Percentiles rank a stretch among this genome's conserved stretches.
phyloP scores from a whole-genome alignment of 345 rosid genomes.

The Euphorbia lathyris region DNA sequence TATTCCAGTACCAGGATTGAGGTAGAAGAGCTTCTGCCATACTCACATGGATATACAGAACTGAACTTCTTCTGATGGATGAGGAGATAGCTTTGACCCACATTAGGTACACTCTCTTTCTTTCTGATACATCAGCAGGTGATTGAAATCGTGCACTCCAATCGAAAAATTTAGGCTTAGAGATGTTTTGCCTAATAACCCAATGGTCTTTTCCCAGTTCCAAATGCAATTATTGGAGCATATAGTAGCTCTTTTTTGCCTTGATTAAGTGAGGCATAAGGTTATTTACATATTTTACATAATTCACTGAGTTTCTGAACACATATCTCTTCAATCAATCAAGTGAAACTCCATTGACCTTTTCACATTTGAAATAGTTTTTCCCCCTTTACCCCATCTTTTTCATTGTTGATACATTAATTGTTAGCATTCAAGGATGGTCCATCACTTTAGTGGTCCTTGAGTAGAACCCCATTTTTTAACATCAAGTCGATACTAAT shows the following conservation, averaged over 20 bases:
- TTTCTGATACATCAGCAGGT: not conserved
- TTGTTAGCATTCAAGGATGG: slow-evolving; percentile 20
- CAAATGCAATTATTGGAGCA: not conserved
- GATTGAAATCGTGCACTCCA: not conserved
- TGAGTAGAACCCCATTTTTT: slow-evolving; percentile 12
- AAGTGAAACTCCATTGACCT: slow-evolving; percentile 19
- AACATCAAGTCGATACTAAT: slow-evolving; percentile 20
- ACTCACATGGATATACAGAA: slow-evolving; percentile 86
- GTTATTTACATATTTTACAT: slow-evolving; percentile 11
- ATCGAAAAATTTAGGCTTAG: not conserved
- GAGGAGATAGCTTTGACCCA: slow-evolving; percentile 7
- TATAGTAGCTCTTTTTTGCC: not conserved
- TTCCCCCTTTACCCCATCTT: slow-evolving; percentile 14
- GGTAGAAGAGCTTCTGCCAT: slow-evolving; percentile 93
- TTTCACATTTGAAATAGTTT: slow-evolving; percentile 8
- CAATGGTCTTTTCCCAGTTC: not conserved
- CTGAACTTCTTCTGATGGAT: slow-evolving; percentile 71
- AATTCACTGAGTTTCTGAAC: slow-evolving; percentile 16
- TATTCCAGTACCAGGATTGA: slow-evolving; percentile 69
- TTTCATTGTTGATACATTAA: slow-evolving; percentile 17
- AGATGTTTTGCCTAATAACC: not conserved
- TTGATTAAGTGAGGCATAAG: not conserved
- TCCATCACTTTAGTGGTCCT: slow-evolving; percentile 41
- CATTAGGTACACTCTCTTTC: slow-evolving; percentile 13
- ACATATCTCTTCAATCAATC: slow-evolving; percentile 22